Percentiles rank a stretch among this genome's conserved stretches.
These are phyloP conservation scores for Vaccinium darrowii DNA, from an alignment of 148 eudicot species.

Conservation along the genomic window DNA sequence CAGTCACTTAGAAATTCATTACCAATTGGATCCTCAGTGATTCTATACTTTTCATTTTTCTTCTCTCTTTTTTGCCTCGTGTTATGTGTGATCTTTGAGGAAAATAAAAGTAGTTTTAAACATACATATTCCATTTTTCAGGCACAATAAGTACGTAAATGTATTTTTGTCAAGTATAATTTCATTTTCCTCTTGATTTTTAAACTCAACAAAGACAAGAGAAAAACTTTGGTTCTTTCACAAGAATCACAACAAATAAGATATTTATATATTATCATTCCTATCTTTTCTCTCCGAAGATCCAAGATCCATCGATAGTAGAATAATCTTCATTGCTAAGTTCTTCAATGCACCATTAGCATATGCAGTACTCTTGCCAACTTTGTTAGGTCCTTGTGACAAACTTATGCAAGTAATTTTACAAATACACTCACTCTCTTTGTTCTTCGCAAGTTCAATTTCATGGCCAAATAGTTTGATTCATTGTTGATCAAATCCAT, in stretches of 20 bases:
- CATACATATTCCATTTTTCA: not conserved
- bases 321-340: not conserved
- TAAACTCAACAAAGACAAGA: not conserved
- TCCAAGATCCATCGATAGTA: not conserved
- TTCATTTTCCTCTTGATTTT: not conserved
- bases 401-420: too few relatives aligned
- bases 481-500: not conserved
- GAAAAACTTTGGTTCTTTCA: not conserved
- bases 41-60: not conserved
- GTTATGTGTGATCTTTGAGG: not conserved
- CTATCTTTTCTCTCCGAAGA: not conserved
- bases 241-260: not conserved
- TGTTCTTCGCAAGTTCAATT: not conserved
- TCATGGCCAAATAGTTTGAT: not conserved
- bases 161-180: not conserved
- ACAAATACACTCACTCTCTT: not conserved
- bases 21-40: slow-evolving; percentile 51
- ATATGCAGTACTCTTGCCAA: too few relatives aligned
- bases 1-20: slow-evolving; percentile 45
- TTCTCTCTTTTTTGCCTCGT: not conserved
- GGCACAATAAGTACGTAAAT: not conserved
- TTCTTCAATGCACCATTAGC: not conserved
- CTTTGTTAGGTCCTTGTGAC: too few relatives aligned
- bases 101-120: not conserved
- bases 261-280: not conserved